These are phyloP conservation scores for Gremmenia infestans DNA, from an alignment of 2,329 filamentous ascomycete genomes.

Conservation along the genomic window DNA sequence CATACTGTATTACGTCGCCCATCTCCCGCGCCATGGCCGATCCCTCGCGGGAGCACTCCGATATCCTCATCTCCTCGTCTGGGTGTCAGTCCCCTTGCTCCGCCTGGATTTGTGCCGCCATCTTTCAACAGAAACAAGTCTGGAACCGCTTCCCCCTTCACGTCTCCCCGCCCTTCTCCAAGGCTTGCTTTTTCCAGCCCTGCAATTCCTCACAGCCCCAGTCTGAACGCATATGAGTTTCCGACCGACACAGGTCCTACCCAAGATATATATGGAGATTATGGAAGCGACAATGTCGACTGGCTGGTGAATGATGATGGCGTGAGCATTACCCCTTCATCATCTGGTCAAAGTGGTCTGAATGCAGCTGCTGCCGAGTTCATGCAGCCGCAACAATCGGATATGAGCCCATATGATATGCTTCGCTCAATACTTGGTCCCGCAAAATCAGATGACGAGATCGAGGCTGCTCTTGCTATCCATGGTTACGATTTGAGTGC, in stretches of 20 bases:
- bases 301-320: slow-evolving; percentile 92
- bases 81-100: slow-evolving; percentile 75
- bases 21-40: slow-evolving; percentile 91
- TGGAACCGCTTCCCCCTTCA: slow-evolving; percentile 81
- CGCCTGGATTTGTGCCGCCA: slow-evolving; percentile 76
- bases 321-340: slow-evolving; percentile 73
- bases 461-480: slow-evolving; percentile 80
- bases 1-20: slow-evolving; percentile 85
- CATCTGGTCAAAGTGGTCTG: slow-evolving; percentile 60
- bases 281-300: slow-evolving; percentile 90
- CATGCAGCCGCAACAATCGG: slow-evolving; percentile 60
- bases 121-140: slow-evolving; percentile 74
- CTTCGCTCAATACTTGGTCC: slow-evolving; percentile 90
- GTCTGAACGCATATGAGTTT: slow-evolving; percentile 92
- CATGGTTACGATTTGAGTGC: slow-evolving; percentile 93
- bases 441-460: slow-evolving; percentile 85
- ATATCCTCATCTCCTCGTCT: slow-evolving; percentile 77
- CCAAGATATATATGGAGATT: slow-evolving; percentile 83
- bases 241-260: slow-evolving; percentile 73
- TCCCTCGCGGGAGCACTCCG: slow-evolving; percentile 66
- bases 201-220: slow-evolving; percentile 88
- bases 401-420: slow-evolving; percentile 99
- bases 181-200: slow-evolving; percentile 86
- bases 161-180: slow-evolving; percentile 87
- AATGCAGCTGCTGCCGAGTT: slow-evolving; percentile 81